Conservation (phyloP, 805 yeast species). For the Lachancea sp. region DNA sequence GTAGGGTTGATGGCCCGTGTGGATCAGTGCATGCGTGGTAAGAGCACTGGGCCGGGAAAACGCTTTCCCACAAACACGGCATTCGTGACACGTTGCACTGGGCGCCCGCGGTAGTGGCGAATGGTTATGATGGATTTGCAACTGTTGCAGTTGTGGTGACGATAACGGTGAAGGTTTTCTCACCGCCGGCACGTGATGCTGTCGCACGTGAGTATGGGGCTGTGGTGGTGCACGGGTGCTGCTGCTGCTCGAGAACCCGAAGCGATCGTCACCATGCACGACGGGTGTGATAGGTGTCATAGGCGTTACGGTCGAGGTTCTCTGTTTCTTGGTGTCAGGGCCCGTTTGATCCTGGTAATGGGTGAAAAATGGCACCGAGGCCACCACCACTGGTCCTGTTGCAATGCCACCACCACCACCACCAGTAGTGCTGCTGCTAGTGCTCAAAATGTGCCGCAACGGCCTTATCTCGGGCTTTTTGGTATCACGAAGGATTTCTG, state of each 20-base stretch:
- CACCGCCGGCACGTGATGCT: too few relatives aligned
- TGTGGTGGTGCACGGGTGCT: too few relatives aligned
- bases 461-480: constrained; percentile 8
- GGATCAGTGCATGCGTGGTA: constrained; percentile 72
- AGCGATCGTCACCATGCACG: too few relatives aligned
- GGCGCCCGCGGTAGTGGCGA: background rate
- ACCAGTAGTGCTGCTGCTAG: background rate
- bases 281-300: too few relatives aligned
- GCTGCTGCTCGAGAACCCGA: too few relatives aligned
- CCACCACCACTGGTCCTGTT: background rate
- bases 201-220: too few relatives aligned
- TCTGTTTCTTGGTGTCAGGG: too few relatives aligned
- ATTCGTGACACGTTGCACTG: constrained; percentile 7
- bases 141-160: background rate
- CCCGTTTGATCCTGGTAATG: too few relatives aligned
- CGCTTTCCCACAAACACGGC: constrained; percentile 51
- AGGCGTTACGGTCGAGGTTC: too few relatives aligned
- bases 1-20: constrained; percentile 76
- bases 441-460: background rate
- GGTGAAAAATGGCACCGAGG: too few relatives aligned
- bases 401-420: background rate
- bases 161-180: too few relatives aligned
- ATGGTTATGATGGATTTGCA: too few relatives aligned
- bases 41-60: constrained; percentile 80
- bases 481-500: constrained; percentile 7